Conservation (phyloP, 805 yeast species). For the Hanseniaspora occidentalis region DNA sequence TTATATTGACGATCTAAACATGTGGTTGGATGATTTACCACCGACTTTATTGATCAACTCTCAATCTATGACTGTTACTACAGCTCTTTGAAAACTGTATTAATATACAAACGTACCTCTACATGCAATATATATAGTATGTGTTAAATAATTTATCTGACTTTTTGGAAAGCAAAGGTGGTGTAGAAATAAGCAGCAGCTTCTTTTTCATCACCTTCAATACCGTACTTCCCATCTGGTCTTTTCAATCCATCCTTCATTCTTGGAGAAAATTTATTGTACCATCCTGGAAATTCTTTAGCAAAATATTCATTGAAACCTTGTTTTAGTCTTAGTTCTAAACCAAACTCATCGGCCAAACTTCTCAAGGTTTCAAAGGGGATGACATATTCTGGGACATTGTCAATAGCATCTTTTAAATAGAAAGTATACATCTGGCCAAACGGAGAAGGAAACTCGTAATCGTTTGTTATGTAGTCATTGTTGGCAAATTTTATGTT, state of each 20-base stretch:
- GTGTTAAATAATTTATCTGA: slow-evolving; percentile 20
- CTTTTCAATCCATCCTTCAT: slow-evolving; percentile 60
- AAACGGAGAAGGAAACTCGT: slow-evolving; percentile 58
- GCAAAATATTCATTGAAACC: slow-evolving; percentile 75
- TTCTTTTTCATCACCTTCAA: slow-evolving; percentile 82
- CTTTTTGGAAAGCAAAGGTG: slow-evolving; percentile 70
- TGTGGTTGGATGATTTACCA: slow-evolving; percentile 75
- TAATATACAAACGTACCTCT: background rate
- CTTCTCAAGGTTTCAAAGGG: slow-evolving; percentile 83
- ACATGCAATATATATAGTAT: background rate
- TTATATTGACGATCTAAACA: slow-evolving; percentile 61
- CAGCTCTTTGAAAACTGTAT: slow-evolving; percentile 45
- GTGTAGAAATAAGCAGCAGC: slow-evolving; percentile 76
- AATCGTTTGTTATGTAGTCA: slow-evolving; percentile 52
- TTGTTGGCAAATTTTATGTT: slow-evolving; percentile 67
- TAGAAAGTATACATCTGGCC: slow-evolving; percentile 79
- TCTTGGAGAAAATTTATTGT: slow-evolving; percentile 42
- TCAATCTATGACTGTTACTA: slow-evolving; percentile 91
- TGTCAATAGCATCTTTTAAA: slow-evolving; percentile 85
- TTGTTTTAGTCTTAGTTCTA: slow-evolving; percentile 58
- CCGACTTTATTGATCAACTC: slow-evolving; percentile 78
- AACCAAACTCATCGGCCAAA: slow-evolving; percentile 71
- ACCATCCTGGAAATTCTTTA: slow-evolving; percentile 62
- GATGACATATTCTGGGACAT: slow-evolving; percentile 93
- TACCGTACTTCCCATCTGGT: slow-evolving; percentile 71